Percentiles rank a stretch among this genome's conserved stretches.
Conservation (phyloP, 345 rosid genomes). For the Leavenworthia alabamica region DNA sequence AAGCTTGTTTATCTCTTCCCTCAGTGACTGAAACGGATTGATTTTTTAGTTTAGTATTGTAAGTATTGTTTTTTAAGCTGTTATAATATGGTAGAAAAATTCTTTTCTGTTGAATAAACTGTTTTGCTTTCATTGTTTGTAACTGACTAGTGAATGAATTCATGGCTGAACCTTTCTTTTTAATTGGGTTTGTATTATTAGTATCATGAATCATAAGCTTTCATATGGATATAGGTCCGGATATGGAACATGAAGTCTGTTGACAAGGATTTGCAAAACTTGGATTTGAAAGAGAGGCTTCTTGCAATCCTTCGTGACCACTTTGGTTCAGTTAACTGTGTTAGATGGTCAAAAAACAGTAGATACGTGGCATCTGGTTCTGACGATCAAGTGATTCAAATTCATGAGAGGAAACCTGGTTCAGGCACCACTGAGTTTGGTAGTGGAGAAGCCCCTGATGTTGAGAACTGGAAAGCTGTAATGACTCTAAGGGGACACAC, state of each 20-base stretch:
- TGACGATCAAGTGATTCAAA: slow-evolving; percentile 87
- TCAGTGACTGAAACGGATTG: background rate
- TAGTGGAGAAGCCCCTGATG: slow-evolving; percentile 95
- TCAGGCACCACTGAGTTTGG: slow-evolving; percentile 97
- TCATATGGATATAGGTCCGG: slow-evolving; percentile 53
- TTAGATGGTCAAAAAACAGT: slow-evolving; percentile 98
- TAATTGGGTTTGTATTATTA: background rate
- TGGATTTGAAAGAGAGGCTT: slow-evolving; percentile 66
- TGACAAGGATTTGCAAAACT: slow-evolving; percentile 48
- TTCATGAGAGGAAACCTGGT: slow-evolving; percentile 96
- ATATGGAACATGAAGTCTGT: slow-evolving; percentile 92
- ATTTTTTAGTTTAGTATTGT: background rate
- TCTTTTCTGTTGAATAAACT: background rate
- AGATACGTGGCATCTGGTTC: slow-evolving; percentile 89
- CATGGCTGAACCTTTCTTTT: background rate
- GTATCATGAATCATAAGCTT: background rate
- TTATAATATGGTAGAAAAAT: background rate
- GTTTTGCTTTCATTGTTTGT: slow-evolving; percentile 8
- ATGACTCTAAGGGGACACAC: slow-evolving; percentile 97
- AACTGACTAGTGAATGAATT: background rate
- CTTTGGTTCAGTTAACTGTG: slow-evolving; percentile 98
- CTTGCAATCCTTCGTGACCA: slow-evolving; percentile 97
- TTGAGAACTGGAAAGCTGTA: slow-evolving; percentile 97
- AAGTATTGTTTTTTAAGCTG: background rate
- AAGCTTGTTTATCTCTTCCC: background rate